phyloP scores from a whole-genome alignment of 2,329 filamentous ascomycete genomes.

The Fusarium denticulatum region DNA sequence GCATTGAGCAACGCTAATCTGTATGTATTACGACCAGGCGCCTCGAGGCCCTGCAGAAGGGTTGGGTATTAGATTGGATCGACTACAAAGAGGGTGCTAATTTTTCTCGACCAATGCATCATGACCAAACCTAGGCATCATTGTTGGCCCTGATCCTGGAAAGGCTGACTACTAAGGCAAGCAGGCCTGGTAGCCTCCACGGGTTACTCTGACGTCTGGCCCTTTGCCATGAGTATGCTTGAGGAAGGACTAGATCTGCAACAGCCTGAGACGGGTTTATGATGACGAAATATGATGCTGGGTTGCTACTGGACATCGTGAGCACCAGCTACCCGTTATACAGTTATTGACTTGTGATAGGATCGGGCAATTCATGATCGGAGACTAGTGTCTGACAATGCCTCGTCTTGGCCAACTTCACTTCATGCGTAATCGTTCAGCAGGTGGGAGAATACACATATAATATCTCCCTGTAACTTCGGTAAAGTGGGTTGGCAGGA shows the following conservation, averaged over 20 bases:
- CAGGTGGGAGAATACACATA: background rate
- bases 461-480: conserved; percentile 6
- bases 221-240: background rate
- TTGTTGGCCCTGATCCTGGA: conserved; percentile 10
- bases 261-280: conserved; percentile 9
- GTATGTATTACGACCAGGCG: conserved; percentile 23
- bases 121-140: conserved; percentile 36
- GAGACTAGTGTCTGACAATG: background rate
- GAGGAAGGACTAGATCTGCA: background rate
- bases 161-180: conserved; percentile 8
- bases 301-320: background rate
- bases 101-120: conserved; percentile 20
- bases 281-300: conserved; percentile 35
- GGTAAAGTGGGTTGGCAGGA: conserved; percentile 15
- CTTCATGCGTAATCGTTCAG: background rate
- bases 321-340: background rate
- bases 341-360: background rate
- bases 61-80: conserved; percentile 11
- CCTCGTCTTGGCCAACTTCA: background rate
- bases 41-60: conserved; percentile 13
- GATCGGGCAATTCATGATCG: background rate
- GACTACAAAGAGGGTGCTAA: conserved; percentile 9
- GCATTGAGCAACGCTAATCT: conserved; percentile 29
- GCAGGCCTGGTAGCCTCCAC: background rate
- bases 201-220: background rate